Base-by-base conservation (phyloP, 345 rosid species). In the Punica granatum region DNA sequence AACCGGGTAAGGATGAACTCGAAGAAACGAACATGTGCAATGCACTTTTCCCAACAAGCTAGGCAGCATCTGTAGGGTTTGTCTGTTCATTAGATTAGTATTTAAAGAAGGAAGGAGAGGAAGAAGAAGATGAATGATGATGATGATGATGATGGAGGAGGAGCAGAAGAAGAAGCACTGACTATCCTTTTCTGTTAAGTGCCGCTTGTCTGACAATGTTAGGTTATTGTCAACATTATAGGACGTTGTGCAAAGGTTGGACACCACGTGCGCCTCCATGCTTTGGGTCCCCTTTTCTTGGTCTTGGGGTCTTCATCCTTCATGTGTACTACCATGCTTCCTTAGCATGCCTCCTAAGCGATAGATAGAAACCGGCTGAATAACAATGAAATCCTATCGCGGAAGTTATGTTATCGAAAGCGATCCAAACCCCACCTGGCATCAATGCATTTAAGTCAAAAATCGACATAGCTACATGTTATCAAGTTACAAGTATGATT, bases 301-400 rank as follows among this genome's bases (percentile, higher is more conserved):
- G n/a, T n/a, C n/a, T 51, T n/a, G 5, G 12, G 1, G 32, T 54
- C 60, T 26, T 2, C 60, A 12, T 54, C 60, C 60, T 25, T 54
- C 60, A 54, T 28, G 60, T 54, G 60, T 54, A 54, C 33, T 54
- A 12, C 11, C 60, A 28, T 26, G 60, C 60, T 54, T 54, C 18
- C 15, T 15, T n/a, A n/a, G 1, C 8, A 2, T n/a, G 54, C 58
- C 18, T 11, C 32, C 32, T 16, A 26, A 54, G 31, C 23, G 33
- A 28, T 26, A 1, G 32, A 9, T 56, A 18, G 34, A 56, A 10
- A 33, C 19, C 61, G 33, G 34, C 33, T 33, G 33, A 28, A 12
- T 56, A 26, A 3, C 18, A 10, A 51, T 51, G 9, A 26, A 26
- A 26, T 56, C 61, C 12, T 30, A 46, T 6, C 53, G 1, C 7